Evolutionary conservation across 2,329 filamentous ascomycete genomes (phyloP).

Genomic region (Hypoxylon sp.): DNA sequence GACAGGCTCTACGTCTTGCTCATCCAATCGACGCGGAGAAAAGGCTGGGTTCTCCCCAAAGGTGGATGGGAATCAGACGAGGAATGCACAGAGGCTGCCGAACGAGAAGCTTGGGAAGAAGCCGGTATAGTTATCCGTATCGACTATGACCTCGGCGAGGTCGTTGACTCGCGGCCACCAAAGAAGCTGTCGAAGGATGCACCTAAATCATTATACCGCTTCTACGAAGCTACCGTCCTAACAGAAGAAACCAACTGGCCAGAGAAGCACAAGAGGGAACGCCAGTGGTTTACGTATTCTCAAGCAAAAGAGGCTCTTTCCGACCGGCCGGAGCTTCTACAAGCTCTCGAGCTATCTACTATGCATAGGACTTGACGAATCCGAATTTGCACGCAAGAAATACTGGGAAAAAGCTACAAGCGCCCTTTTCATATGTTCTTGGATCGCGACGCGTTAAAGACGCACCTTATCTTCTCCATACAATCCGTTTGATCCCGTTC

Average conservation of each 20-base stretch:
- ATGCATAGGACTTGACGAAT: slow-evolving; percentile 64
- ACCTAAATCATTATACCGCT: slow-evolving; percentile 76
- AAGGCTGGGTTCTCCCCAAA: slow-evolving; percentile 97
- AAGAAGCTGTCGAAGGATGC: slow-evolving; percentile 76
- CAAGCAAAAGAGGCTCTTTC: slow-evolving; percentile 84
- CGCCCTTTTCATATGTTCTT: slow-evolving; percentile 11
- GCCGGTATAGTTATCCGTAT: slow-evolving; percentile 90
- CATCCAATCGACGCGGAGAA: slow-evolving; percentile 90
- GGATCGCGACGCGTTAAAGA: slow-evolving; percentile 24
- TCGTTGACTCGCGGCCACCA: slow-evolving; percentile 84
- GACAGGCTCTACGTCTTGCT: slow-evolving; percentile 91
- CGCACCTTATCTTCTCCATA: slow-evolving; percentile 31
- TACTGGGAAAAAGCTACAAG: background rate
- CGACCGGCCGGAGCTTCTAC: slow-evolving; percentile 85
- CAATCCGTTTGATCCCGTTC: slow-evolving; percentile 41
- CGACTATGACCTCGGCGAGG: slow-evolving; percentile 86
- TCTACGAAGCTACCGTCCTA: slow-evolving; percentile 89
- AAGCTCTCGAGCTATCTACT: slow-evolving; percentile 86
- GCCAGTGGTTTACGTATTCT: slow-evolving; percentile 88
- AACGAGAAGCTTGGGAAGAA: slow-evolving; percentile 97
- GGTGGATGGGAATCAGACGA: slow-evolving; percentile 98
- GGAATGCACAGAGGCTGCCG: slow-evolving; percentile 83
- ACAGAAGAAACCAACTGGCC: slow-evolving; percentile 91
- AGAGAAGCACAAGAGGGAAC: slow-evolving; percentile 89
- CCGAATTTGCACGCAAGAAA: slow-evolving; percentile 14